These are phyloP conservation scores for Danielozyma ontarioensis DNA, from an alignment of 805 yeast genomes.

Conservation along the genomic window DNA sequence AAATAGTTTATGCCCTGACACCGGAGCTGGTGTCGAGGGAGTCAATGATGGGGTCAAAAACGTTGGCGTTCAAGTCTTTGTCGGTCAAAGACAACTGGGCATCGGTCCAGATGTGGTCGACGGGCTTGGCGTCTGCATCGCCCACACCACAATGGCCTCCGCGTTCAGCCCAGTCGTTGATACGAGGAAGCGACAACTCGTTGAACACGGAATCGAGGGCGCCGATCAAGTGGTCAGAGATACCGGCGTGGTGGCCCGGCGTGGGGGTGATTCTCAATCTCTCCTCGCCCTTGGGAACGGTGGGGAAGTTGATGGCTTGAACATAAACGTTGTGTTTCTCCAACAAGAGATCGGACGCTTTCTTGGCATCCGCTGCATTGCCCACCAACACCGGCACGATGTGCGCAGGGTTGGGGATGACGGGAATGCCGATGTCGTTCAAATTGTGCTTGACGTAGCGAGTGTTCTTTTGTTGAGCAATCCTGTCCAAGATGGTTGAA, in stretches of 20 bases:
- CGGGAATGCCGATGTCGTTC: constrained; percentile 76
- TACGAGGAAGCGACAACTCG: constrained; percentile 69
- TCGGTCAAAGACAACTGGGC: constrained; percentile 64
- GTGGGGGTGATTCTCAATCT: constrained; percentile 98
- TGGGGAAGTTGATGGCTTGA: constrained; percentile 98
- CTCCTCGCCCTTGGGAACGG: constrained; percentile 94
- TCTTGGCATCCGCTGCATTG: constrained; percentile 86
- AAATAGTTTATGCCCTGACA: too few relatives aligned
- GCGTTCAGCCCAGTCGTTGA: constrained; percentile 64
- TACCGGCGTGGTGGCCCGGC: constrained; percentile 83
- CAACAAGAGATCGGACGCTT: constrained; percentile 85
- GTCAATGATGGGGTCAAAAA: constrained; percentile 54
- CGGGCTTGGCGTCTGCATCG: constrained; percentile 36
- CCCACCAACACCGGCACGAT: constrained; percentile 95
- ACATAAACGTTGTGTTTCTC: constrained; percentile 85
- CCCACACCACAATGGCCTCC: constrained; percentile 97
- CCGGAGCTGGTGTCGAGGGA: constrained; percentile 74
- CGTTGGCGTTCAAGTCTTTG: constrained; percentile 61
- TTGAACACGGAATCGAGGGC: constrained; percentile 80
- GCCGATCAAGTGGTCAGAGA: constrained; percentile 68
- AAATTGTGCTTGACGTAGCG: constrained; percentile 76
- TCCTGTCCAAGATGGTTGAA: constrained; percentile 69
- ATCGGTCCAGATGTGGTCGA: constrained; percentile 83
- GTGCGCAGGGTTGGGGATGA: constrained; percentile 95
- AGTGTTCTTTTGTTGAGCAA: constrained; percentile 79